Base-by-base conservation (phyloP, 1,139 yeast genomes). In the Suhomyces wounanorum region DNA sequence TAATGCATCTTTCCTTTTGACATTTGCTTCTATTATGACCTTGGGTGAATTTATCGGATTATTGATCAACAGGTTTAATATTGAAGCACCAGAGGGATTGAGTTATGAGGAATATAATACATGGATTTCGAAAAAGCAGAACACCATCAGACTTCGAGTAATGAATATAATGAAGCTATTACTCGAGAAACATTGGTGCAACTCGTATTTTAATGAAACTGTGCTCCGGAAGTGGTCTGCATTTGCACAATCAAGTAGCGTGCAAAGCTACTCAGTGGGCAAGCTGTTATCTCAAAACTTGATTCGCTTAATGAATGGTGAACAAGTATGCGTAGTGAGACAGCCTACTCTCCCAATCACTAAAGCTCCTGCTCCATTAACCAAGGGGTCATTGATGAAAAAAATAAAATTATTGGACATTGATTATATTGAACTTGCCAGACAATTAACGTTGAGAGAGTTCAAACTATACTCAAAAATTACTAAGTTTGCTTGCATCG, bases 81-180 rank as follows among this genome's bases (percentile, higher is more conserved):
- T 84, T 33, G 84, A 82, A 55, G 96, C 97, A 5, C 97, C 97
- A 0, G 96, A 88, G 60, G 97, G 96, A 0, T 72, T 94, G 54
- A 83, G 89, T 50, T 87, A 83, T 58, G 96, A 88, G 54, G 97
- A 91, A 62, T 89, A 89, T 63, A 82, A 84, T 42, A 69, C 78
- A 5, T 94, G 99, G 98, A 79, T 85, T 9, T 83, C 84, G 40
- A 82, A 82, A 61, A 91, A 89, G 61, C 86, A 70, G 67, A 70
- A 59, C 64, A 87, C 92, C 0, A 85, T 89, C 35, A 80, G 94
- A 50, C 64, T 81, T 28, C 75, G 91, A 50, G 91, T 89, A 3
- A 77, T 88, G 55, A 84, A 86, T 56, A 78, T 88, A 35, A 81
- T 91, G 82, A 85, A 84, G 60, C 71, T 82, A 18, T 78, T 95